Evolutionary conservation across 2,329 filamentous ascomycete species (phyloP), one percentile per base, ranked within the genome.

Genomic region (Westerdykella aurantiaca): DNA sequence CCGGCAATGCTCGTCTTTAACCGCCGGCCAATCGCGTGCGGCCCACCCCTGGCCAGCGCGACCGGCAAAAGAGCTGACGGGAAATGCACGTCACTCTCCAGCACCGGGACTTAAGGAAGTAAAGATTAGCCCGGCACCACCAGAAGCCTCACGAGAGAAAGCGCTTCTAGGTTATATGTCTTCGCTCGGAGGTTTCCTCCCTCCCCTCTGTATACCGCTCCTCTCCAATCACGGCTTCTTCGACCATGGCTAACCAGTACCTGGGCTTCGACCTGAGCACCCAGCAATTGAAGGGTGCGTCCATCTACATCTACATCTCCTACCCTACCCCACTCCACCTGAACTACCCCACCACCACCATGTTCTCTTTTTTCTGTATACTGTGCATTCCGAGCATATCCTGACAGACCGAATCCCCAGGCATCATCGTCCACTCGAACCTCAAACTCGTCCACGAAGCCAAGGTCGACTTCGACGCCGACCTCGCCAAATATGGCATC

Each of bases 211-310:
- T 33, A 37, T 9, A 5, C 9, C 16, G 3, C 13, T 38, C 25
- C 34, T 41, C 16, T 33, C 18, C 10, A 23, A 10, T 29, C 10
- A 2, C 11, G 2, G 9, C 16, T n/a, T 44, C 34, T 21, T 42
- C 41, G 56, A 63, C 44, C 40, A 66, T 66, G 63, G 61, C 59
- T 60, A 60, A 66, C 39, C 73, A 95, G 48, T 95, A 95, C 64
- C 76, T 95, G 61, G 93, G 93, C 48, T 90, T 97, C 67, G 93
- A 98, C 71, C 83, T 97, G 47, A 96, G 90, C 35, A 97, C 93
- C 45, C 93, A 97, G 69, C 91, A 97, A 67, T 78, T 97, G 45
- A 97, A 98, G 78, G 90, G 88, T 82, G 45, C 68, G 52, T 61
- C 42, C 40, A 51, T 40, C 53, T 45, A n/a, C n/a, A n/a, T n/a